These are phyloP conservation scores for Endocarpon pusillum DNA, from an alignment of 495 filamentous ascomycete genomes.

Conservation along the genomic window DNA sequence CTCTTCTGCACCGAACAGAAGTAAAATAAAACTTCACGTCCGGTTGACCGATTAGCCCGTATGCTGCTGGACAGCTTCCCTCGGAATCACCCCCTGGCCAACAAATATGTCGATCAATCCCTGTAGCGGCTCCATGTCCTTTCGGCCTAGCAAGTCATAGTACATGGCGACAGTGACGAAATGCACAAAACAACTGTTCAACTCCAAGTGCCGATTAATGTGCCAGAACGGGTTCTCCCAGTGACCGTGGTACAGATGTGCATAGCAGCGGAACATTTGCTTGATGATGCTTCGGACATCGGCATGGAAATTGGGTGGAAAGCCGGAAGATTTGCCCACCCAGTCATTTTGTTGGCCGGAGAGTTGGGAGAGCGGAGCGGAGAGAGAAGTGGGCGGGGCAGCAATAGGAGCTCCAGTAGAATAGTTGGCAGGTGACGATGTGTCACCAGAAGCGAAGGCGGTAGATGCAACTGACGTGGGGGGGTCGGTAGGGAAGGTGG, in stretches of 20 bases:
- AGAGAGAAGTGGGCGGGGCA: constrained; percentile 29
- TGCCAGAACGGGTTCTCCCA: constrained; percentile 72
- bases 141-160: constrained; percentile 61
- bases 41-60: constrained; percentile 30
- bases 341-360: constrained; percentile 44
- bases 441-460: constrained; percentile 42
- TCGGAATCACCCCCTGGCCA: constrained; percentile 64
- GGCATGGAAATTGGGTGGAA: constrained; percentile 68
- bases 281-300: constrained; percentile 84
- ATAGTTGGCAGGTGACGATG: constrained; percentile 38
- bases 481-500: constrained; percentile 68
- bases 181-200: constrained; percentile 92
- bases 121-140: constrained; percentile 87
- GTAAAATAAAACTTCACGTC: too few species aligned
- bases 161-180: constrained; percentile 79
- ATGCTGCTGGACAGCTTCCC: constrained; percentile 38
- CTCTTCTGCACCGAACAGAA: too few species aligned
- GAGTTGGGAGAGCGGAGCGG: constrained; percentile 27
- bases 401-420: constrained; percentile 28
- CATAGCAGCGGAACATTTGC: constrained; percentile 94
- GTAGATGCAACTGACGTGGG: constrained; percentile 35
- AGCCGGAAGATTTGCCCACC: constrained; percentile 76
- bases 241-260: constrained; percentile 76
- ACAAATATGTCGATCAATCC: constrained; percentile 80
- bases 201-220: constrained; percentile 62